phyloP scores from a whole-genome alignment of 495 filamentous ascomycete genomes.

The Penicillium nucicola region DNA sequence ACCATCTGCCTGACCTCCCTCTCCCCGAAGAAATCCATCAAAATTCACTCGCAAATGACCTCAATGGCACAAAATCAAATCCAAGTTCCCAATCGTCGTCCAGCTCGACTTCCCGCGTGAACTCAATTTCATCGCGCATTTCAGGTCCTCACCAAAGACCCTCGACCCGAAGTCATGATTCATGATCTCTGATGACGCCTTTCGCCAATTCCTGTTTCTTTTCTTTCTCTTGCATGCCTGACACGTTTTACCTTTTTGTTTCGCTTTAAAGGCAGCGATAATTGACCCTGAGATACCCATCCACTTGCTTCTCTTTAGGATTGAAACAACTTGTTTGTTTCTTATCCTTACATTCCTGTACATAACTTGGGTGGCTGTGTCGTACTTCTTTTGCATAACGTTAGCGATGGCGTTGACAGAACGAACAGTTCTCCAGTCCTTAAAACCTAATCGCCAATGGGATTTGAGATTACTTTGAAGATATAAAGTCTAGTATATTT shows the following conservation, averaged over 20 bases:
- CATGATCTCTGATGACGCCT: background rate
- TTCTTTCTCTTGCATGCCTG: no score
- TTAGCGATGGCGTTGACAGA: conserved; percentile 4
- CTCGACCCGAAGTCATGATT: background rate
- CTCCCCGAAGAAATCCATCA: conserved; percentile 18
- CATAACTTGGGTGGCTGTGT: background rate
- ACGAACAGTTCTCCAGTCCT: no score
- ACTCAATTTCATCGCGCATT: background rate
- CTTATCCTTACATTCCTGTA: background rate
- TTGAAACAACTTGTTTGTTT: background rate
- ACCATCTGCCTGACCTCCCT: conserved; percentile 28
- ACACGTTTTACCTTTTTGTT: background rate
- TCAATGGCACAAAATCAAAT: background rate
- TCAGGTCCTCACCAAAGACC: background rate
- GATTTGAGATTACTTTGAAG: background rate
- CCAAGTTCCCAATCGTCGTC: background rate
- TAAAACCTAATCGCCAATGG: background rate
- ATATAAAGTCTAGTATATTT: no score
- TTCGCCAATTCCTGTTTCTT: no score
- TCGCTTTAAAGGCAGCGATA: background rate
- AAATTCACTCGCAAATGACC: background rate
- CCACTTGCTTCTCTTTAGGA: background rate
- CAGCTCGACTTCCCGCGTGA: no score
- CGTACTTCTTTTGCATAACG: background rate
- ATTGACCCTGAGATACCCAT: background rate